These are phyloP conservation scores for Tylopilus intermedius DNA, from an alignment of 768 basidiomycete species.

Conservation along the genomic window DNA sequence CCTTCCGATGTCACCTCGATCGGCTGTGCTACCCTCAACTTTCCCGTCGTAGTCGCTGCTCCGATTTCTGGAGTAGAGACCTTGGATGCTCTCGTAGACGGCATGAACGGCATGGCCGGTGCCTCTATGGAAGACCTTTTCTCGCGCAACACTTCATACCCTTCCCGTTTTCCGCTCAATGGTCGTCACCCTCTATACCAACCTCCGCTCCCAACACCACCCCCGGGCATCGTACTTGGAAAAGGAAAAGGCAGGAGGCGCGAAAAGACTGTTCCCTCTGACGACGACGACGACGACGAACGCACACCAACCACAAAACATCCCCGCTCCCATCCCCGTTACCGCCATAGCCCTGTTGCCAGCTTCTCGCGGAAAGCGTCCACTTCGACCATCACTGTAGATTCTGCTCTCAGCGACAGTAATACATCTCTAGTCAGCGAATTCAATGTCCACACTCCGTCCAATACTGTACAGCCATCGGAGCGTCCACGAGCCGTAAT, in stretches of 20 bases:
- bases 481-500: constrained; percentile 46
- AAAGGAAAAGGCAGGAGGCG: constrained; percentile 32
- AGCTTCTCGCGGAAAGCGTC: constrained; percentile 25
- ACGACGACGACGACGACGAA: constrained; percentile 42
- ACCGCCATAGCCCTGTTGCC: constrained; percentile 19
- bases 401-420: constrained; percentile 19
- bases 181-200: constrained; percentile 73
- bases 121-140: constrained; percentile 51
- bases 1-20: constrained; percentile 45
- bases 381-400: constrained; percentile 29
- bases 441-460: constrained; percentile 6
- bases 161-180: constrained; percentile 52
- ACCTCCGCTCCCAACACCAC: constrained; percentile 79
- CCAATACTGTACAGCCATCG: constrained; percentile 17
- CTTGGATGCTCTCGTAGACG: constrained; percentile 85
- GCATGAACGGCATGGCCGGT: constrained; percentile 88
- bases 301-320: constrained; percentile 10
- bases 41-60: constrained; percentile 69
- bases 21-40: constrained; percentile 34
- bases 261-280: constrained; percentile 38
- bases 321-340: constrained; percentile 16
- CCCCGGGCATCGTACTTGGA: constrained; percentile 72
- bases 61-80: constrained; percentile 76
- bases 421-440: constrained; percentile 8
- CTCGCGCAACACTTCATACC: constrained; percentile 39